These are phyloP conservation scores for Meyerozyma athensensis DNA, from an alignment of 1,139 yeast genomes.

Conservation along the genomic window DNA sequence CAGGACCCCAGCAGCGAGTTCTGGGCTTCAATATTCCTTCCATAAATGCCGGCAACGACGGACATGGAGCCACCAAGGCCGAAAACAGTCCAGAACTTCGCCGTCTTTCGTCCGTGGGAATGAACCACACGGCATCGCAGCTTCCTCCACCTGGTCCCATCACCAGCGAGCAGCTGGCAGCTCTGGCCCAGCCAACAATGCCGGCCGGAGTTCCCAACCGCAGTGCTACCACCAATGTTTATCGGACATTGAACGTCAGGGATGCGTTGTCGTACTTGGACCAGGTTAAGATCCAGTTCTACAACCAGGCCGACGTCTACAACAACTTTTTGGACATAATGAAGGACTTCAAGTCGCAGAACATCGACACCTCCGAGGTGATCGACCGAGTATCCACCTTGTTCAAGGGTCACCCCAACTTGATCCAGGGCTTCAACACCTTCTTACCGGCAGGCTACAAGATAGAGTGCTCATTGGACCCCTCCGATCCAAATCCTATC, in stretches of 20 bases:
- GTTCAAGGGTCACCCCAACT: conserved; percentile 86
- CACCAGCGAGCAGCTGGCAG: conserved; percentile 6
- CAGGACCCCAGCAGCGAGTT: conserved; percentile 30
- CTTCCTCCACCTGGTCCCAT: not conserved
- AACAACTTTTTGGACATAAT: conserved; percentile 93
- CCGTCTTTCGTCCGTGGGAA: conserved; percentile 18
- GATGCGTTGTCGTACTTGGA: conserved; percentile 95
- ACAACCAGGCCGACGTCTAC: conserved; percentile 90
- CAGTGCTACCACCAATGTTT: conserved; percentile 45
- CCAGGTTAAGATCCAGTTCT: conserved; percentile 91
- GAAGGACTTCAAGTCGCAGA: conserved; percentile 96
- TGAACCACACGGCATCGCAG: conserved; percentile 3
- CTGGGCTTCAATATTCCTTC: conserved; percentile 46
- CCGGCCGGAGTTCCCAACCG: conserved; percentile 40
- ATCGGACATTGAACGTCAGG: conserved; percentile 89
- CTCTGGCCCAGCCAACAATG: conserved; percentile 14
- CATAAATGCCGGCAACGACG: conserved; percentile 31
- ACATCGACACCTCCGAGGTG: conserved; percentile 97
- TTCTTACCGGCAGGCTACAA: conserved; percentile 95
- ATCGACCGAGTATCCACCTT: conserved; percentile 89
- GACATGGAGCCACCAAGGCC: conserved; percentile 14
- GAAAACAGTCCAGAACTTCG: conserved; percentile 21
- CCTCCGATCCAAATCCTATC: conserved; percentile 88
- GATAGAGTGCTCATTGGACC: conserved; percentile 86
- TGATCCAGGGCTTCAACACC: conserved; percentile 96